These are phyloP conservation scores for Pythium vanterpoolii DNA, from an alignment of 352 stramenopile genomes.

Conservation along the genomic window DNA sequence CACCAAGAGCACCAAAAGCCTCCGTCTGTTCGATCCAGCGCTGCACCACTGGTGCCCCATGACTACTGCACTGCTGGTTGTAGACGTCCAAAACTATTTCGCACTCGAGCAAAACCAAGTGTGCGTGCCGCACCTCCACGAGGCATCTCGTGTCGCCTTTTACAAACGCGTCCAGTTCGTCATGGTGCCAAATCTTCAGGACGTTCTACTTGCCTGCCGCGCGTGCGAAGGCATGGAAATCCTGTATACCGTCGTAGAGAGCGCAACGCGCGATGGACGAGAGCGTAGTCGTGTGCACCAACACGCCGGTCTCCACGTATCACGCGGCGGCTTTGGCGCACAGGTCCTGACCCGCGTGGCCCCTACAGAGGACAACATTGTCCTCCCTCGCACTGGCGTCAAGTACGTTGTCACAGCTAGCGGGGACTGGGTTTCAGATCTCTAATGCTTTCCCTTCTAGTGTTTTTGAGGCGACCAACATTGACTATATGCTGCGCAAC, in stretches of 20 bases:
- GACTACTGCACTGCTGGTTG: slow-evolving; percentile 57
- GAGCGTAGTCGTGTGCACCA: slow-evolving; percentile 87
- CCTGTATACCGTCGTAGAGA: slow-evolving; percentile 89
- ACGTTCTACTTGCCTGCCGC: slow-evolving; percentile 52
- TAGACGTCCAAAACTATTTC: slow-evolving; percentile 79
- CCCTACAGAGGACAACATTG: slow-evolving; percentile 70
- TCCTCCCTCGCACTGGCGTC: slow-evolving; percentile 75
- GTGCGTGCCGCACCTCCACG: slow-evolving; percentile 18
- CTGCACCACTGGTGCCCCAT: slow-evolving; percentile 56
- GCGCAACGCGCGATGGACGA: slow-evolving; percentile 74
- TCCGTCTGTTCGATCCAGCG: not conserved
- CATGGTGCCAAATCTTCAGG: slow-evolving; percentile 54
- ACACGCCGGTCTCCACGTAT: slow-evolving; percentile 73
- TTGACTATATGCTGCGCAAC: slow-evolving; percentile 89
- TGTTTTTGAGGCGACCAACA: slow-evolving; percentile 85
- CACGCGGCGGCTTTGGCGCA: slow-evolving; percentile 64
- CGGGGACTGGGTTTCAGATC: not conserved
- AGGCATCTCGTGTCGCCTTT: slow-evolving; percentile 21
- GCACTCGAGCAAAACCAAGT: slow-evolving; percentile 29
- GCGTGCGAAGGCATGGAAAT: slow-evolving; percentile 67
- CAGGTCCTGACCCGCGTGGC: slow-evolving; percentile 53
- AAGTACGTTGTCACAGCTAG: slow-evolving; percentile 35
- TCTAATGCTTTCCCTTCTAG: slow-evolving; percentile 23
- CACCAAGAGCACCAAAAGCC: not conserved
- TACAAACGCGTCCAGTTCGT: slow-evolving; percentile 52